Base-by-base conservation (phyloP, 164 flowering plant species). In the Liquidambar formosana region DNA sequence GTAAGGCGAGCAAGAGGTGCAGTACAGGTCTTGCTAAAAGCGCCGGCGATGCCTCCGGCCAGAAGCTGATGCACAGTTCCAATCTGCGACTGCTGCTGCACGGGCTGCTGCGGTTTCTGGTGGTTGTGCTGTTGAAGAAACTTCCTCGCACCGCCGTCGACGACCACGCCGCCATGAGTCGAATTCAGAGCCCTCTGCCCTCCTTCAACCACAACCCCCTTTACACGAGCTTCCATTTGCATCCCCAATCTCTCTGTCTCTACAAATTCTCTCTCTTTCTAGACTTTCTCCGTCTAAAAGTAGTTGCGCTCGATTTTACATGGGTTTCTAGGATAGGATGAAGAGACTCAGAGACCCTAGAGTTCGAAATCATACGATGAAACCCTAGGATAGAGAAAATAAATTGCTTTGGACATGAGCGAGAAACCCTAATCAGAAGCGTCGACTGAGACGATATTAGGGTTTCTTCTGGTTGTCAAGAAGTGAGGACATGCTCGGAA, bases 1-100 rank as follows among this genome's bases (percentile, higher is more conserved):
- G 99, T 95, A 68, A 95, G 93, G 57, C 99, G 91, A 47, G 98
- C 94, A 3, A 95, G 91, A 12, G 99, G 99, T 0, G 98, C 98
- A 18, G 99, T 95, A 63, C 97, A 93, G 43, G 99, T 93, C 80
- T 95, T 95, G 76, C 99, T 88, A 59, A 95, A 89, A 45, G 99
- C 99, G n/a, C 99, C 99, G 19, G 99, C 99, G 52, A 95, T 70
- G 12, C 99, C 99, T 6, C 99, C 99, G 38, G 93, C 93, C 5
- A 90, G 81, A 64, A 90, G 86, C 79, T 90, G 91, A 57, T 80
- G 76, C 4, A 86, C 74, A 0, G 90, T 83, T n/a, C 91, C 92
- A 25, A 86, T 75, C 75, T 83, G 90, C 19, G 87, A 66, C 48
- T 77, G 88, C 65, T 78, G 87, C 0, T 74, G 75, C 54, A 66